These are phyloP conservation scores for Powellomyces hirtus DNA, from an alignment of 192 early-diverging fungal genomes.

Conservation along the genomic window DNA sequence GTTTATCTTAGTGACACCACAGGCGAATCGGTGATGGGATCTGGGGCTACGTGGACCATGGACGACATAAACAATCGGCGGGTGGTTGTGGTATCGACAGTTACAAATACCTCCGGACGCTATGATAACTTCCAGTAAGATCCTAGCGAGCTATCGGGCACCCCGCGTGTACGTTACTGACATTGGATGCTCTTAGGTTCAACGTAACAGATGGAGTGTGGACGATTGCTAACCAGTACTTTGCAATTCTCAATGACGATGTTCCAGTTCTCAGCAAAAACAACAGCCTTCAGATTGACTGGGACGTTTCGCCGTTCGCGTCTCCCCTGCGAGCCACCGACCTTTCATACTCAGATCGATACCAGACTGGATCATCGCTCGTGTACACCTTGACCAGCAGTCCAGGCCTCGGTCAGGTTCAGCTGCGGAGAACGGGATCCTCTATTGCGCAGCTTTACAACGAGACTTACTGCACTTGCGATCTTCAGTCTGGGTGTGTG, in stretches of 20 bases:
- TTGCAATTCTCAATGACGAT: not conserved
- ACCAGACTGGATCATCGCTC: not conserved
- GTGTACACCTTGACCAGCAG: not conserved
- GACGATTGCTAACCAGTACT: not conserved
- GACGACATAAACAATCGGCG: not conserved
- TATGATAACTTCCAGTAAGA: no score
- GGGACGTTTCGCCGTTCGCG: not conserved
- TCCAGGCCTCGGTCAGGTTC: not conserved
- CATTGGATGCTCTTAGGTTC: no score
- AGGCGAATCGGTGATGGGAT: not conserved
- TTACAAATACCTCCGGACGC: not conserved
- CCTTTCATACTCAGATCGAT: not conserved
- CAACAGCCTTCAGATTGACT: not conserved
- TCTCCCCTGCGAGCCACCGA: not conserved
- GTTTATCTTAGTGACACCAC: not conserved
- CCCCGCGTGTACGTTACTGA: no score
- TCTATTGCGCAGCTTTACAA: not conserved
- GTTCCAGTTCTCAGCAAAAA: not conserved
- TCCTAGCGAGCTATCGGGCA: no score
- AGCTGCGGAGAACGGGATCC: not conserved
- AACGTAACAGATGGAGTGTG: not conserved
- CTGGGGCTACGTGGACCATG: not conserved
- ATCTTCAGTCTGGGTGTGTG: not conserved
- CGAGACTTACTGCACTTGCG: not conserved
- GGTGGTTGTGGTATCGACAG: not conserved